Evolutionary conservation across 495 filamentous ascomycete genomes (phyloP), one percentile per base, ranked within the genome.

Genomic region (Acidiella bohemica): DNA sequence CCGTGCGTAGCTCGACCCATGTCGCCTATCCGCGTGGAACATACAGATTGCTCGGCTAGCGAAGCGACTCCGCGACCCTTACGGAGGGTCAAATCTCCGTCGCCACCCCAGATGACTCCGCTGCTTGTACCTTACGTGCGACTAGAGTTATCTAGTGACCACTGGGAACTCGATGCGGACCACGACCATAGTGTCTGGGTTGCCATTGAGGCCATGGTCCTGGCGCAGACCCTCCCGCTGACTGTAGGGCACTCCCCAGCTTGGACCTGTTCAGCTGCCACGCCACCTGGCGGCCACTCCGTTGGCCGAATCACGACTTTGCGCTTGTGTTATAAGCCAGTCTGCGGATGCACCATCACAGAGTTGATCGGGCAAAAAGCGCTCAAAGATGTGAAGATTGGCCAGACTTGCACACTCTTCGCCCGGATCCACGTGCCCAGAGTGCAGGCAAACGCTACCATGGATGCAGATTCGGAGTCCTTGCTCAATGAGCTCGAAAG

Each of bases 401-500:
- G 43, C 16, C 32, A 51, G 23, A 30, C n/a, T 2, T 39, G 37
- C 24, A 42, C 25, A 4, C 27, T 51, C 3, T 51, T 46, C 39
- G 19, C 47, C 37, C 42, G 38, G 26, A 17, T 46, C 5, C 32
- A 36, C 13, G 39, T 51, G 3, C 33, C 42, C 5, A 34, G 30
- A 14, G n/a, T 50, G 3, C 27, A 14, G 2, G 11, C 27, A 6
- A 36, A 18, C 32, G 25, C 20, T 22, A 26, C 26, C 7, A 39
- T 12, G 6, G 32, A 46, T 21, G n/a, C 25, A 5, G 38, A 46
- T 22, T 36, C 40, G 20, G 26, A 33, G 2, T 49, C 50, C 14
- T 27, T 47, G 1, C 37, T 55, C 18, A 34, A 37, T 7, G 53
- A 55, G 31, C 46, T 55, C 9, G 53, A 55, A 27, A 44, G 35